These are phyloP conservation scores for Camellia granthamiana DNA, from an alignment of 148 eudicot species.

Conservation along the genomic window DNA sequence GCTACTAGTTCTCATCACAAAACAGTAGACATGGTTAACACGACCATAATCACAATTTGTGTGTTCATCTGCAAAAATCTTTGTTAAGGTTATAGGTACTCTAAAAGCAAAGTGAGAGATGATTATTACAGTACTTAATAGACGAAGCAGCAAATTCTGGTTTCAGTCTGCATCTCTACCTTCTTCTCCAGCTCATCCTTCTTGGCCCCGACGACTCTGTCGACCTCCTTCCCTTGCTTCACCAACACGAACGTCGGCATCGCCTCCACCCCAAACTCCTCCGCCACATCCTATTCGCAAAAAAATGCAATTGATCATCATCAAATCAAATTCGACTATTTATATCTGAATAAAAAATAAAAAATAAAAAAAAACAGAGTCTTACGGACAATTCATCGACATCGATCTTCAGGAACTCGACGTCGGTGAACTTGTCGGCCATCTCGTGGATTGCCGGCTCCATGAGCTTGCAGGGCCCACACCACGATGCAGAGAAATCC, in stretches of 20 bases:
- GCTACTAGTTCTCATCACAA: not conserved
- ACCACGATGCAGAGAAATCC: slow-evolving; percentile 90
- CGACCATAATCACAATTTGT: not conserved
- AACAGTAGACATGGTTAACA: not conserved
- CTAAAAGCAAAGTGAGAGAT: too few relatives aligned
- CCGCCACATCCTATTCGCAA: too few relatives aligned
- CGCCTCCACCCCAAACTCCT: slow-evolving; percentile 69
- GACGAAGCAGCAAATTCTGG: slow-evolving; percentile 51
- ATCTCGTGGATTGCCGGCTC: slow-evolving; percentile 65
- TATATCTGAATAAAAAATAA: not conserved
- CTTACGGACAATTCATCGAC: slow-evolving; percentile 78
- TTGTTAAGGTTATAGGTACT: too few relatives aligned
- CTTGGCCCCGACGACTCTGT: slow-evolving; percentile 77
- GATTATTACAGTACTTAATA: not conserved
- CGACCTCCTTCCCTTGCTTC: slow-evolving; percentile 75
- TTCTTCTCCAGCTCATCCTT: slow-evolving; percentile 83
- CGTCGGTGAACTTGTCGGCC: slow-evolving; percentile 57
- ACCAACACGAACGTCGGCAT: slow-evolving; percentile 86
- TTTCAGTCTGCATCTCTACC: slow-evolving; percentile 55
- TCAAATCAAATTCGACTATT: not conserved
- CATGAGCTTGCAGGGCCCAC: slow-evolving; percentile 86
- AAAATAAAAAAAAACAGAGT: not conserved
- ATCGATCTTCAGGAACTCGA: slow-evolving; percentile 78
- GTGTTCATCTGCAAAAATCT: not conserved
- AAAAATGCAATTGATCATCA: too few relatives aligned